These are phyloP conservation scores for Phytophthora nicotianae DNA, from an alignment of 352 stramenopile genomes.

Conservation along the genomic window DNA sequence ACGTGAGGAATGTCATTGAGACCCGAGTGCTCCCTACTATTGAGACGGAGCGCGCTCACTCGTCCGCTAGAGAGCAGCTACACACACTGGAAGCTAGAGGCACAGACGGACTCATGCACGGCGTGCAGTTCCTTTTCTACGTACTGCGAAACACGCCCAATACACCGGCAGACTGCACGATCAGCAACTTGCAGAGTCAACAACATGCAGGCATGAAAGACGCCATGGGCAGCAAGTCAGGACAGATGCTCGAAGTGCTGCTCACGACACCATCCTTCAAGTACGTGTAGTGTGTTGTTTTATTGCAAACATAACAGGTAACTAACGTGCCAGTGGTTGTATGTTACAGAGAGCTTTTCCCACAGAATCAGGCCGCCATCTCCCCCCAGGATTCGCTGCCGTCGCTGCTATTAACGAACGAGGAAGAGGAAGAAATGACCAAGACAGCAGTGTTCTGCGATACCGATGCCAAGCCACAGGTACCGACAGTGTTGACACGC, in stretches of 20 bases:
- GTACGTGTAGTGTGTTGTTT: constrained; percentile 35
- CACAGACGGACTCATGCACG: constrained; percentile 85
- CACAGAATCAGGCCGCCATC: constrained; percentile 34
- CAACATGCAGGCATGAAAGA: constrained; percentile 88
- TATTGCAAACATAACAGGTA: background rate
- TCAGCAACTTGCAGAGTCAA: constrained; percentile 81
- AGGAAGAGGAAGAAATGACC: constrained; percentile 77
- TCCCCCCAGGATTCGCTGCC: constrained; percentile 45
- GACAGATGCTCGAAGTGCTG: constrained; percentile 83
- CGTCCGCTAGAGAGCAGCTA: constrained; percentile 80
- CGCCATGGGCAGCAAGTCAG: constrained; percentile 84
- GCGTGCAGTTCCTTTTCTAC: constrained; percentile 89
- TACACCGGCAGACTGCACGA: constrained; percentile 83
- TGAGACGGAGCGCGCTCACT: constrained; percentile 81
- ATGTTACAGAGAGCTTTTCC: constrained; percentile 59
- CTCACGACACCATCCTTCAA: constrained; percentile 85
- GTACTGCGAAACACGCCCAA: constrained; percentile 86
- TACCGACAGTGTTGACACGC: constrained; percentile 66
- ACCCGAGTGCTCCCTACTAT: constrained; percentile 77
- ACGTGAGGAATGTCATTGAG: constrained; percentile 84
- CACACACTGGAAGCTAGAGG: constrained; percentile 78
- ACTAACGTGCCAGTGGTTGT: constrained; percentile 10
- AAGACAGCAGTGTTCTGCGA: constrained; percentile 76
- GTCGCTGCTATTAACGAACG: constrained; percentile 66
- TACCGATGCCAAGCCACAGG: constrained; percentile 64